Evolutionary conservation across 371 early-diverging fungal genomes (phyloP), one percentile per base, ranked within the genome.

Genomic region (Mortierella sp.): DNA sequence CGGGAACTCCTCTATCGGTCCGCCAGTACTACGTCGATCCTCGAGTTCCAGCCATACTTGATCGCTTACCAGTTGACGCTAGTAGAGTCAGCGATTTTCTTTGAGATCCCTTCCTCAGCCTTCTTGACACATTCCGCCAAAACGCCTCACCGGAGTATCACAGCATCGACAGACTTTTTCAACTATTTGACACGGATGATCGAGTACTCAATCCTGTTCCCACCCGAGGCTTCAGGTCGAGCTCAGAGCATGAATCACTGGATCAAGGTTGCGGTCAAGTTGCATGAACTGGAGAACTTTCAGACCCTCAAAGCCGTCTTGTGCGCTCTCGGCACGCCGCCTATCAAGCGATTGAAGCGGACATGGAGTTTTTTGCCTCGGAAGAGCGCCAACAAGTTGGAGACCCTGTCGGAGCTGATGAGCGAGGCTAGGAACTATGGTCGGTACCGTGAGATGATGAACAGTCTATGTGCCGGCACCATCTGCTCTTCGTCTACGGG

Each of bases 111-210:
- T 28, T 92, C 95, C 0, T 55, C 79, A 2, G 93, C 95, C 24
- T 80, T 96, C 19, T 77, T 95, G 42, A 84, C 88, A 9, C 96
- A 96, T 81, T 94, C 95, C 0, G 91, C 95, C 5, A 92, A 92
- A 54, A 84, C 89, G 42, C 95, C 95, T 9, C 90, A 94, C 72
- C 92, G 93, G 58, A 91, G 92, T 26, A 91, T 96, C 34, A 94
- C 93, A 42, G 94, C 94, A 4, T 94, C 93, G 2, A 93, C 96
- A 21, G 96, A 95, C 76, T 95, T 95, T 84, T 96, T 96, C 91
- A 96, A 96, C 78, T 96, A 95, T 80, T 77, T 95, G 34, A 95
- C 96, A 10, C 91, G 97, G 13, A 79, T 93, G 74, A 92, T 96
- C 57, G 97, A 96, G 83, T 91, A 91, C 74, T 91, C 94, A 8